Base-by-base conservation (phyloP, 225 moss, liverwort and hornwort species). In the Pleurozium schreberi region DNA sequence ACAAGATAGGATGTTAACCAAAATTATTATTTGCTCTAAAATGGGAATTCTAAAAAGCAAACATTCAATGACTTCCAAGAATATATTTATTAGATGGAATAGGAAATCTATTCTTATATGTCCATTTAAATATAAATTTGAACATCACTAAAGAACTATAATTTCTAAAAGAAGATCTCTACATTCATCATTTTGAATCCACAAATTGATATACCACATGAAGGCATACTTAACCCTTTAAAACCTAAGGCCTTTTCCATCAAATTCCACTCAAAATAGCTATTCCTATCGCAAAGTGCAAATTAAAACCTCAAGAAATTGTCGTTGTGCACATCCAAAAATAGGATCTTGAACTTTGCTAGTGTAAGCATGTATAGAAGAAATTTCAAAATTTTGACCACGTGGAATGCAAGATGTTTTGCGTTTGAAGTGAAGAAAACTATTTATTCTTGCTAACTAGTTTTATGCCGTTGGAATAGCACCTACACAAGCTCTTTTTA, bases 51-150 rank as follows among this genome's bases (percentile, higher is more conserved):
- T 19, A n/a, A 30, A n/a, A 3, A 66, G 5, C 1, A 40, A n/a
- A 23, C 23, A 12, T 69, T 10, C 8, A 40, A 69, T 40, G 13
- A 12, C 13, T 69, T n/a, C 1, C 4, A 4, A 23, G 8, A 14
- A 13, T 4, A 20, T 19, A 57, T 57, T 57, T 19, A 16, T 4
- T 23, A 40, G 3, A 40, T 0, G 2, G 1, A 2, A 69, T 69
- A 13, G 1, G 4, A 21, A 23, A 40, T 69, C 4, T 67, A 38
- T 21, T 38, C 4, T 38, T 11, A 12, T 2, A 38, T 38, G 0
- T 6, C 0, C 7, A 12, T n/a, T 68, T 6, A 21, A n/a, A n/a
- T 68, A 22, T 68, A 21, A 22, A 21, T 21, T 11, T 67, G 5
- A 69, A 25, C 57, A 12, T 40, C 40, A 42, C 2, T 14, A 14